Base-by-base conservation (phyloP, 2,329 filamentous ascomycete genomes). In the Thielaviopsis euricoi region DNA sequence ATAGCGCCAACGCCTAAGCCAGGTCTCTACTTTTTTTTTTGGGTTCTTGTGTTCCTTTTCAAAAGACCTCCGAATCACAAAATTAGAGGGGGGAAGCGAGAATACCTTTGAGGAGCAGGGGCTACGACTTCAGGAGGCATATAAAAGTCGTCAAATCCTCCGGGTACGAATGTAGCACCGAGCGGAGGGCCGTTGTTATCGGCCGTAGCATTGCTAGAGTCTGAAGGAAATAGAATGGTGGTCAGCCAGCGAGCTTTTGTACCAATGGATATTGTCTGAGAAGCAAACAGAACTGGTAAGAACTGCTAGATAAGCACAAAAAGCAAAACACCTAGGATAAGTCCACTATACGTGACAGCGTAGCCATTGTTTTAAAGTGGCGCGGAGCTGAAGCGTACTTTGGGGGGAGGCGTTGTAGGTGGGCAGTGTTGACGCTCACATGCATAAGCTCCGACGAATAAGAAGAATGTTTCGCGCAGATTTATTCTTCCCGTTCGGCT, bases 131-230 rank as follows among this genome's bases (percentile, higher is more conserved):
- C 77, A 61, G 78, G 78, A 54, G 59, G 59, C 76, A 81, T 77
- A 66, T 77, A 80, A 65, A 78, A 81, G 67, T 81, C 78, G 67
- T 81, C 78, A 58, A 73, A 72, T 57, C 76, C 78, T 61, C 78
- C 76, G 37, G 78, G 78, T 58, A 79, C 76, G 66, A 81, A 81
- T 52, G 78, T 81, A 62, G 78, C 78, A 65, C 76, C 75, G 62
- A 80, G 53, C 23, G 53, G 54, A 52, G 56, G 59, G 43, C 53
- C 57, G 67, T 51, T 29, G 22, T 37, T 22, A 46, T 51, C 48
- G 43, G 26, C 25, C 40, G 33, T 40, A 48, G 52, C 53, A 33
- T 58, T 58, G 19, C 50, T 22, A 25, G 55, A 29, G 55, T 60
- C 58, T 60, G 46, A 57, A 57, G 21, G 13, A 56, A 23, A 13